Evolutionary conservation across 73 alveolate genomes (phyloP).

Genomic region (Paramecium biaurelia): DNA sequence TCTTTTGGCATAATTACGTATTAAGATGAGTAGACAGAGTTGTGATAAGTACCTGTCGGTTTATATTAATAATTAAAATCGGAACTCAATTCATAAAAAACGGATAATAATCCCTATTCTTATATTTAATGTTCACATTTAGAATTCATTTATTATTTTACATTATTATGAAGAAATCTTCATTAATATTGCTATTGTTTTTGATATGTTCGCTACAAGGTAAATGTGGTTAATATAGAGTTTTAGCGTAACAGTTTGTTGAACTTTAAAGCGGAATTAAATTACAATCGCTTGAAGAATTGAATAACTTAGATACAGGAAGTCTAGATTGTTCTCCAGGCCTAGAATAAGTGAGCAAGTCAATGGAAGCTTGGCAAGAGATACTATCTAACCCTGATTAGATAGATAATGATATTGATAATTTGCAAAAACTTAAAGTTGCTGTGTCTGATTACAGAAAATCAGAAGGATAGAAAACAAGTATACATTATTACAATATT

Average conservation of each 20-base stretch:
- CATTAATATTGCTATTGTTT: slow-evolving; percentile 6
- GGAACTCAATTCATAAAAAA: background rate
- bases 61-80: background rate
- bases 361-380: slow-evolving; percentile 28
- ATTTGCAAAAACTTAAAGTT: background rate
- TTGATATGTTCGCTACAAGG: slow-evolving; percentile 34
- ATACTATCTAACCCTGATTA: background rate
- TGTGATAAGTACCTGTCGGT: background rate
- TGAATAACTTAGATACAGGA: background rate
- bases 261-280: slow-evolving; percentile 9
- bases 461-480: slow-evolving; percentile 1
- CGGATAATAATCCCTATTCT: slow-evolving; percentile 32
- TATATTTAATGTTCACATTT: background rate
- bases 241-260: slow-evolving; percentile 16
- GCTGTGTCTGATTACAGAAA: slow-evolving; percentile 1
- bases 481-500: background rate
- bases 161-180: slow-evolving; percentile 29
- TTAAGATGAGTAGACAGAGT: background rate
- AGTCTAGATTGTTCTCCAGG: slow-evolving; percentile 15
- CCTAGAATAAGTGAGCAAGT: background rate
- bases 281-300: background rate
- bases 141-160: background rate
- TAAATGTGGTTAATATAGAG: background rate
- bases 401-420: slow-evolving; percentile 22
- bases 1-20: background rate